Percentiles rank a stretch among this genome's conserved stretches.
Conservation (phyloP, 1,284 basidiomycete species). For the Pyrrhoderma lamaoense region DNA sequence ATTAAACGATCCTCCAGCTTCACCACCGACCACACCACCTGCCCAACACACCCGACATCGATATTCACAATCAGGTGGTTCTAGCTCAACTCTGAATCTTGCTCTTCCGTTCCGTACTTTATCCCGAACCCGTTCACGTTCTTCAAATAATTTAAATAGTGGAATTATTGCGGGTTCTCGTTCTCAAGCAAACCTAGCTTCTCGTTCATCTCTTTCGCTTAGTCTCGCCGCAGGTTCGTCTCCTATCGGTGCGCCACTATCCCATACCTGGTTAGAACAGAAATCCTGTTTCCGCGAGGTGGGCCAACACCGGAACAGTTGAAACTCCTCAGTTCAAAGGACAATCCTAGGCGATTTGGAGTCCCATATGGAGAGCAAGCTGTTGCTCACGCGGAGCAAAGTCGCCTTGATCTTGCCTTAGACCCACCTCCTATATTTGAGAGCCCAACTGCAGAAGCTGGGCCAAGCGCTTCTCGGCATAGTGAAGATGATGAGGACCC, state of each 20-base stretch:
- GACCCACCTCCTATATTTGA: constrained; percentile 20
- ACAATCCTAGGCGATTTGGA: constrained; percentile 37
- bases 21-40: background rate
- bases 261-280: constrained; percentile 43
- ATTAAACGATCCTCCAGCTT: constrained; percentile 1
- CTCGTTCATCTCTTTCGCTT: constrained; percentile 36
- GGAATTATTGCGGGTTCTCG: background rate
- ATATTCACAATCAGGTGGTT: constrained; percentile 28
- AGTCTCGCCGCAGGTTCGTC: constrained; percentile 4
- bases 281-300: constrained; percentile 39
- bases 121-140: constrained; percentile 23
- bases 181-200: constrained; percentile 25
- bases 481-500: constrained; percentile 6
- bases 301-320: constrained; percentile 49
- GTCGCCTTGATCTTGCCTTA: constrained; percentile 6
- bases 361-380: constrained; percentile 40
- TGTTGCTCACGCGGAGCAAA: constrained; percentile 5
- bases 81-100: constrained; percentile 30
- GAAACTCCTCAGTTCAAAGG: constrained; percentile 40
- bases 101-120: constrained; percentile 22
- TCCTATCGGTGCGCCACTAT: constrained; percentile 40
- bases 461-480: background rate
- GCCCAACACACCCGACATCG: constrained; percentile 23
- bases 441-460: constrained; percentile 5
- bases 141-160: constrained; percentile 4